These are phyloP conservation scores for Yamadazyma diospyri DNA, from an alignment of 1,139 yeast genomes.

Conservation along the genomic window DNA sequence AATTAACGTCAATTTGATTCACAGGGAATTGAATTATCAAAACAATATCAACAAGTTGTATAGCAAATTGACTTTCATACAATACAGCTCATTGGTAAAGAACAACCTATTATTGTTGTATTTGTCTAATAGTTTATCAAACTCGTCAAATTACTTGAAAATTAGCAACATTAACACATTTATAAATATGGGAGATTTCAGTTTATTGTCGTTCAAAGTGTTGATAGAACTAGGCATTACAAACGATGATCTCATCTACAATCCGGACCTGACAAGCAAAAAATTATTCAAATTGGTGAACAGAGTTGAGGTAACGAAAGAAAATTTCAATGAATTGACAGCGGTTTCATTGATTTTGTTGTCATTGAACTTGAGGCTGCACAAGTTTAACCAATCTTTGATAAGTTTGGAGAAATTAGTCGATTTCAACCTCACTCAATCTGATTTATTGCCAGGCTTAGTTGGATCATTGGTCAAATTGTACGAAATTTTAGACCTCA, in stretches of 20 bases:
- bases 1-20: conserved; percentile 31
- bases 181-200: conserved; percentile 27
- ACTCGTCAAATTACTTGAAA: conserved; percentile 22
- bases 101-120: conserved; percentile 43
- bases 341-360: conserved; percentile 43
- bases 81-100: conserved; percentile 37
- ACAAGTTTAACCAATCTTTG: conserved; percentile 45
- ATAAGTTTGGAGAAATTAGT: conserved; percentile 37
- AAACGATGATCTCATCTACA: conserved; percentile 23
- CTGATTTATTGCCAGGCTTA: conserved; percentile 35
- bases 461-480: conserved; percentile 45
- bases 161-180: conserved; percentile 19
- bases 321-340: conserved; percentile 19
- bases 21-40: conserved; percentile 44
- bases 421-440: conserved; percentile 13
- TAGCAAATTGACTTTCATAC: conserved; percentile 43
- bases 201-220: conserved; percentile 29
- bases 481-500: conserved; percentile 35
- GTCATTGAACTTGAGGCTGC: conserved; percentile 36
- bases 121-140: conserved; percentile 34
- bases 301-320: conserved; percentile 4
- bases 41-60: conserved; percentile 29
- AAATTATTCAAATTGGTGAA: conserved; percentile 26
- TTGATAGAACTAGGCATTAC: conserved; percentile 28
- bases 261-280: conserved; percentile 15